Base-by-base conservation (phyloP, 2,329 filamentous ascomycete species). In the Tympanopsis confertula region DNA sequence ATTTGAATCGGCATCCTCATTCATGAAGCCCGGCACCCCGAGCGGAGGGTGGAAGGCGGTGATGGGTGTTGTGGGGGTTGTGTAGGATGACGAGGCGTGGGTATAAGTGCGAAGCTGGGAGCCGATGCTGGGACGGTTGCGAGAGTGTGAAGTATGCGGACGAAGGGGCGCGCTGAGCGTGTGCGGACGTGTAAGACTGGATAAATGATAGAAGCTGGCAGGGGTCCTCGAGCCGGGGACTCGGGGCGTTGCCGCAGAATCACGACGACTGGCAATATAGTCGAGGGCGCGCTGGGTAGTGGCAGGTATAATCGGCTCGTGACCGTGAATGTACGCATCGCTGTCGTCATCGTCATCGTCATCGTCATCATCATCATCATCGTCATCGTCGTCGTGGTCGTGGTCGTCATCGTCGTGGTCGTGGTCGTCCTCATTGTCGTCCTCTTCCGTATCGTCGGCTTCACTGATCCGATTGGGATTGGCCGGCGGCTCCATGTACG, bases 141-240 rank as follows among this genome's bases (percentile, higher is more conserved):
- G 67, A 35, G 64, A 62, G 44, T 74, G 65, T 13, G 69, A 63
- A 1, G 70, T 74, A 41, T 73, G 69, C n/a, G 72, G 71, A 32
- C 70, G 65, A 45, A 55, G 39, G 29, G n/a, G 38, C 35, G 28
- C 45, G 44, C 3, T 47, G 42, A n/a, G 47, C 36, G 40, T 44
- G 36, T 46, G 45, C 30, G 30, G 30, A 10, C 17, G 22, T 49
- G 46, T 52, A 32, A 48, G 14, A 38, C 35, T 28, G 35, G 57
- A 51, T 43, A 61, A 24, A 35, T 56, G 42, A 45, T 52, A 40
- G 44, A 56, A 43, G 24, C 57, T 45, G 43, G 51, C 39, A 35
- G 50, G 20, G 41, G 17, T 35, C 13, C 13, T 10, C 13, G 30
- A 7, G 7, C 30, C 13, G 7, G 13, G 13, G 10, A n/a, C 10